Evolutionary conservation across 306 rosid species (phyloP).

Genomic region (Pueraria montana): DNA sequence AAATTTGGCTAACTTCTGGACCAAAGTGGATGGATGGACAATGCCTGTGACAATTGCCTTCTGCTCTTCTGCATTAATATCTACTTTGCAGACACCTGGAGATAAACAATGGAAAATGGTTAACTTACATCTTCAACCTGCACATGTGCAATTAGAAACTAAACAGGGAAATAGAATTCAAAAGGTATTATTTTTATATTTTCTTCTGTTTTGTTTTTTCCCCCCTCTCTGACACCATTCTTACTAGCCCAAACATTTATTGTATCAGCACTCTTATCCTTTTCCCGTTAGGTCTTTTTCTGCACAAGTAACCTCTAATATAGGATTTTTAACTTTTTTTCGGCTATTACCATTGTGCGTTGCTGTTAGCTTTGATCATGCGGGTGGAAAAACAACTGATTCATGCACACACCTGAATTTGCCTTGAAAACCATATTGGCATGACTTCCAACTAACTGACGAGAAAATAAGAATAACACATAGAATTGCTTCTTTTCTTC

Average conservation of each 20-base stretch:
- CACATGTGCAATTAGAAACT: background rate
- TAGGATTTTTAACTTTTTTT: background rate
- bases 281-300: background rate
- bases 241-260: background rate
- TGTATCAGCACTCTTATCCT: background rate
- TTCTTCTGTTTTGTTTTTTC: too few relatives aligned
- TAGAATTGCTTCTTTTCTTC: conserved; percentile 5
- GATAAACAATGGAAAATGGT: background rate
- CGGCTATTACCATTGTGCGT: background rate
- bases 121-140: background rate
- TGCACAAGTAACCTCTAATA: background rate
- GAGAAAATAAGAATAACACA: background rate
- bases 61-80: conserved; percentile 59
- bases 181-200: background rate
- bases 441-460: background rate
- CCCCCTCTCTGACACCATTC: background rate
- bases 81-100: conserved; percentile 62
- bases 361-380: background rate
- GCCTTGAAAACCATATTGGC: background rate
- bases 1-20: conserved; percentile 54
- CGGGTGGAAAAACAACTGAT: background rate
- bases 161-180: background rate
- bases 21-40: conserved; percentile 60
- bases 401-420: conserved; percentile 15
- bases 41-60: conserved; percentile 56